Conservation (phyloP, 352 stramenopile species). For the Phytophthora hybrid region DNA sequence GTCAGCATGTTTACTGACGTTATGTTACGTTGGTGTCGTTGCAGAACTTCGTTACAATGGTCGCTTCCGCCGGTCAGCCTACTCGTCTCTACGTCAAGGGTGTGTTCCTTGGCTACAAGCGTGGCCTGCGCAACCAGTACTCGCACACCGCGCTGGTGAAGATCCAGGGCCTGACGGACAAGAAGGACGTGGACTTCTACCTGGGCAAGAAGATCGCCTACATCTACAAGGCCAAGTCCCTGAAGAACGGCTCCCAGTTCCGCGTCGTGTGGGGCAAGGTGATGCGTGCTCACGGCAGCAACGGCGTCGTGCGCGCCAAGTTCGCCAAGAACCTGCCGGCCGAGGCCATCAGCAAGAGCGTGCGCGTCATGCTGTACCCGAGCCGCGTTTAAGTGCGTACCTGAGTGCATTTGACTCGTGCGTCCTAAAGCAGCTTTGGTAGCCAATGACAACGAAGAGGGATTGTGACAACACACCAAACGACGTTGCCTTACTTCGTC, state of each 20-base stretch:
- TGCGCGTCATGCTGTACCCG: slow-evolving; percentile 99
- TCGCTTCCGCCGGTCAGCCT: slow-evolving; percentile 92
- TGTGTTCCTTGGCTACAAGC: slow-evolving; percentile 99
- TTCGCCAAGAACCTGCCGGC: slow-evolving; percentile 98
- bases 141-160: slow-evolving; percentile 99
- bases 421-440: slow-evolving; percentile 43
- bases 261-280: slow-evolving; percentile 99
- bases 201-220: slow-evolving; percentile 99
- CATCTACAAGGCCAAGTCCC: slow-evolving; percentile 98
- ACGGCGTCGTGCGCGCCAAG: slow-evolving; percentile 98
- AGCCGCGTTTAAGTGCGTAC: slow-evolving; percentile 93
- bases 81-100: slow-evolving; percentile 99
- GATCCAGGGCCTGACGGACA: slow-evolving; percentile 98
- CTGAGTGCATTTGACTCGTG: slow-evolving; percentile 31
- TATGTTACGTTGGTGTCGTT: slow-evolving; percentile 9
- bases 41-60: slow-evolving; percentile 90
- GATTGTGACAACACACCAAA: slow-evolving; percentile 49
- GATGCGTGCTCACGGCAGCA: slow-evolving; percentile 97
- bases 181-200: slow-evolving; percentile 99
- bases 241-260: slow-evolving; percentile 98
- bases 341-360: slow-evolving; percentile 96
- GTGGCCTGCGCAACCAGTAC: slow-evolving; percentile 98
- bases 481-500: slow-evolving; percentile 13
- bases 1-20: slow-evolving; percentile 12
- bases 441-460: slow-evolving; percentile 61